Percentiles rank a stretch among this genome's conserved stretches.
These are phyloP conservation scores for Dalbergia cultrata DNA, from an alignment of 306 rosid species.

Conservation along the genomic window DNA sequence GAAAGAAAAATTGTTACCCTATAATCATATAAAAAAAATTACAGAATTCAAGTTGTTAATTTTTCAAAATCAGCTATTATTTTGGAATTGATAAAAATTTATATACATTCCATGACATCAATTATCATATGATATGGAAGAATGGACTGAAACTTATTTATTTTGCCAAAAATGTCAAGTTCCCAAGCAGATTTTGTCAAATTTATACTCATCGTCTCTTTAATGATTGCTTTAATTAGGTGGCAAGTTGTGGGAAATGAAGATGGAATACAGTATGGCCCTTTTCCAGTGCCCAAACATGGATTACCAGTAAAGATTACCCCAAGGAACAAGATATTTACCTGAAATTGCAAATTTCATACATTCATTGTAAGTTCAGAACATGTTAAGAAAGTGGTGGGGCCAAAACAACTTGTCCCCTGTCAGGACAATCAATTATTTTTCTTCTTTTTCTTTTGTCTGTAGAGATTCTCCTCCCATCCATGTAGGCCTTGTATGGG, in stretches of 20 bases:
- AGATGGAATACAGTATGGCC: constrained; percentile 84
- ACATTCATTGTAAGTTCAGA: constrained; percentile 41
- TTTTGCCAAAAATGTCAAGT: constrained; percentile 3
- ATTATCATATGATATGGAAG: constrained; percentile 19
- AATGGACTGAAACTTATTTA: not conserved
- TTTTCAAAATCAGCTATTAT: not conserved
- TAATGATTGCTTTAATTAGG: constrained; percentile 54
- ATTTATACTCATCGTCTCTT: constrained; percentile 34
- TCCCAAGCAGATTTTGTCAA: constrained; percentile 26
- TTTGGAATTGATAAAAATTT: not conserved
- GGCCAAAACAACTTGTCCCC: constrained; percentile 44
- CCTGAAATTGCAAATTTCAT: constrained; percentile 32
- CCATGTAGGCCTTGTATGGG: constrained; percentile 8
- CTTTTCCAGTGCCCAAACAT: constrained; percentile 92
- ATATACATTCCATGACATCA: not conserved
- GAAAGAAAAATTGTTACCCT: not conserved
- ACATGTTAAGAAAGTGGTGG: constrained; percentile 54
- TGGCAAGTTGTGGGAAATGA: constrained; percentile 74
- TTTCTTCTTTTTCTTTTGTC: constrained; percentile 29
- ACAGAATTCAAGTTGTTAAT: not conserved
- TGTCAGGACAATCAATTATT: constrained; percentile 27
- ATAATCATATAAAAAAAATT: constrained; percentile 1
- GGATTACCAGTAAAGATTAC: constrained; percentile 78
- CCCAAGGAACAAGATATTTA: constrained; percentile 52
- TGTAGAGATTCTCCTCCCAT: constrained; percentile 54